Base-by-base conservation (phyloP, 2,329 filamentous ascomycete species). In the Paracoccidioides lutzii region DNA sequence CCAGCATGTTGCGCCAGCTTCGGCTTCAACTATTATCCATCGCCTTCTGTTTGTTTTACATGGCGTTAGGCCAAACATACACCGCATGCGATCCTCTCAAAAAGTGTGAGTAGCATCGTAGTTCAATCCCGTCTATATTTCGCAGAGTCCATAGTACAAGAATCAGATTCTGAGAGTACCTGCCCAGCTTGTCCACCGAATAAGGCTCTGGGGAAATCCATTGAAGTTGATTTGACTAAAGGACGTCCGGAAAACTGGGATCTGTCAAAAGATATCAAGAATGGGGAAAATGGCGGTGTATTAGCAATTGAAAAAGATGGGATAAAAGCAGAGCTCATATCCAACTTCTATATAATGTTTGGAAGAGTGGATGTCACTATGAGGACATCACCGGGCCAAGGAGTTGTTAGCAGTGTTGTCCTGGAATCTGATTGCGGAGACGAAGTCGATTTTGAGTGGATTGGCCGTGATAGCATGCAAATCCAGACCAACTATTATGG, bases 281-380 rank as follows among this genome's bases (percentile, higher is more conserved):
- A 84, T 66, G 77, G 78, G 57, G 64, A 75, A n/a, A 78, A 90
- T 66, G 93, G 91, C 63, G 90, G 81, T 30, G 81, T 81, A 41
- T 94, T 97, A 71, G 89, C 87, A 33, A 83, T 98, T 55, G 73
- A 80, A 51, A 75, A 83, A 67, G 77, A 82, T 52, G 90, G 90
- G 61, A 87, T 96, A 67, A 82, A 90, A 2, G 91, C 93, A 0
- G 88, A 90, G 69, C 81, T 98, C 57, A 78, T 80, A 60, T 94
- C 88, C 60, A 81, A 91, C 64, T 96, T 93, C 79, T 95, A 95
- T 78, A 94, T 98, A 76, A 95, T 97, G 89, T 98, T 95, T 69
- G 91, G 91, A 63, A 86, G 85, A 60, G 85, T 95, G 67, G 85
- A 93, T 60, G 81, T 95, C 61, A 84, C 81, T 52, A 79, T 96